Evolutionary conservation across 176 grass and related monocot species (phyloP), one percentile per base, ranked within the genome.

Genomic region (Lolium rigidum): DNA sequence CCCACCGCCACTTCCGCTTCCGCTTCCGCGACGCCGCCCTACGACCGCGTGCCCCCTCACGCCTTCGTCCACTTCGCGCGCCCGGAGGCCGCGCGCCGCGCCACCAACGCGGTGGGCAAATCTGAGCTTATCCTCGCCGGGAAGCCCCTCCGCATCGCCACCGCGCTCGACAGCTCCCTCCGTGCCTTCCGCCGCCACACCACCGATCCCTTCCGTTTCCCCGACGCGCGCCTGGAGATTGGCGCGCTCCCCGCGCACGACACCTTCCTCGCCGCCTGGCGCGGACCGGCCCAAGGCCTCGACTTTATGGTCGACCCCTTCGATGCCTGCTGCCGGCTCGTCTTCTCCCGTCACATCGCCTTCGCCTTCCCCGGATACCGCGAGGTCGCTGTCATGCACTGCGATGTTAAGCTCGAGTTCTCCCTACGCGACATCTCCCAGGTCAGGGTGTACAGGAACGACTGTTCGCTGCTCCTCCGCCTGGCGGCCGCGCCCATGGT

Each of bases 291-390:
- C 48, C 38, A 78, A 0, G 88, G 63, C 11, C 70, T 92, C 74
- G 93, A 95, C 65, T 94, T 98, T 70, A 56, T 80, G 12, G 87
- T 95, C 61, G 96, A 98, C 52, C 93, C 93, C 2, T 98, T 98
- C 80, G 92, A 95, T 54, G 86, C 88, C 0, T 31, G 9, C 69
- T 98, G 91, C 88, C 86, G 82, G 24, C 3, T 95, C 5, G 51
- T 98, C 43, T 98, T 98, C 83, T 5, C 90, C 50, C 83, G 86
- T 25, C 75, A 98, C 50, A 94, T 84, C 26, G 86, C 84, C 0
- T 98, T 98, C 81, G 49, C 81, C 0, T 92, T 94, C 82, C 0
- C 14, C 20, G 91, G 48, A 24, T 79, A 24, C 59, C 84, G 70
- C 10, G 80, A 86, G 24, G 65, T 84, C 61, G 63, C 86, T 0